Evolutionary conservation across 2,329 filamentous ascomycete species (phyloP).

Genomic region (Stemphylium lycopersici): DNA sequence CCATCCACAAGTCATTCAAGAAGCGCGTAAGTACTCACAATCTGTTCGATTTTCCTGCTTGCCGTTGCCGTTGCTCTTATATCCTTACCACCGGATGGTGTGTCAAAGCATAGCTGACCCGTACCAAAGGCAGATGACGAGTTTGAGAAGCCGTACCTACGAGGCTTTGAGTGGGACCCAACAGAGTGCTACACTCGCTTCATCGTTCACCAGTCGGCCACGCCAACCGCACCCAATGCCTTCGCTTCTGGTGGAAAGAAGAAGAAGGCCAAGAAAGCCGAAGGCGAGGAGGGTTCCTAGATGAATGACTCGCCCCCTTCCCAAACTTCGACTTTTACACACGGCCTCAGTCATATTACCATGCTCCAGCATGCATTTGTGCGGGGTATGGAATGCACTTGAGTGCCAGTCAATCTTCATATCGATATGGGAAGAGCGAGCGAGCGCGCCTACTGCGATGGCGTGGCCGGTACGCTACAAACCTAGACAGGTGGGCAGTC

Average conservation of each 20-base stretch:
- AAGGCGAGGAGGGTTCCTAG: constrained; percentile 34
- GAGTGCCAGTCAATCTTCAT: constrained; percentile 36
- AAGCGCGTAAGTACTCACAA: constrained; percentile 73
- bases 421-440: constrained; percentile 47
- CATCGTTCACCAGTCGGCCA: constrained; percentile 82
- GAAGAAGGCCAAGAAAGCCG: constrained; percentile 49
- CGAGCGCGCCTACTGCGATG: constrained; percentile 34
- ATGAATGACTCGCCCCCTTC: constrained; percentile 48
- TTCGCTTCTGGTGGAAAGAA: constrained; percentile 55
- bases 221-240: constrained; percentile 44
- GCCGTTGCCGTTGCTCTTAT: background rate
- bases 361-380: constrained; percentile 31
- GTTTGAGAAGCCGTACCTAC: constrained; percentile 83
- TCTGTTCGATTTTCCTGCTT: background rate
- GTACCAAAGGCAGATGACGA: constrained; percentile 76
- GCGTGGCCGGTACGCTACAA: constrained; percentile 17
- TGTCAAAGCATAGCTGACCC: constrained; percentile 24
- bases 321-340: constrained; percentile 40
- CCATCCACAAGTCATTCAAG: constrained; percentile 95
- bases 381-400: constrained; percentile 30
- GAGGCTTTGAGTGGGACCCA: constrained; percentile 95
- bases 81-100: background rate
- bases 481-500: constrained; percentile 24
- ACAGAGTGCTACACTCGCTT: constrained; percentile 89
- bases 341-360: constrained; percentile 28